phyloP scores from a whole-genome alignment of 1,139 yeast species.

The Geotrichum carabidarum region DNA sequence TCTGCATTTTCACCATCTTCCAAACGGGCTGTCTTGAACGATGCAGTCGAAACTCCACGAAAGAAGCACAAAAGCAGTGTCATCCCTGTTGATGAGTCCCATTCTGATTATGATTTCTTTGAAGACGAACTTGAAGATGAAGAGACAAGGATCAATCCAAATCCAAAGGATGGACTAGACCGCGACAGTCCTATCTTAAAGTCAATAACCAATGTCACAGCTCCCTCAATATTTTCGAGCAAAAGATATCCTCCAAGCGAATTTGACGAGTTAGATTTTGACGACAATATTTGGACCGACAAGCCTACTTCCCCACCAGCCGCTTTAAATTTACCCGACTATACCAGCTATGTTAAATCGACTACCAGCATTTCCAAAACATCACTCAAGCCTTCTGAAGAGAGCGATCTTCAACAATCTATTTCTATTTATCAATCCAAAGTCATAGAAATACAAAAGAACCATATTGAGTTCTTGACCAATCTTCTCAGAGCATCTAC shows the following conservation, averaged over 20 bases:
- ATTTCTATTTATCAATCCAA: constrained; percentile 8
- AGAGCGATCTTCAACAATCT: background rate
- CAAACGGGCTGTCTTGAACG: background rate
- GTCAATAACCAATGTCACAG: constrained; percentile 14
- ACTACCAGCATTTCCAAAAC: background rate
- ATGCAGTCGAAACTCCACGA: background rate
- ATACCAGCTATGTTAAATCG: too few species aligned
- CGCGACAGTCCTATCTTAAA: background rate
- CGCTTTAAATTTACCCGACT: background rate
- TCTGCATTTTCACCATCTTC: background rate
- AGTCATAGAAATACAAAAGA: constrained; percentile 13
- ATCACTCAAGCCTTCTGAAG: background rate
- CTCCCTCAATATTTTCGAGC: background rate
- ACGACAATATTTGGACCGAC: background rate
- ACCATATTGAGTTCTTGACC: constrained; percentile 5
- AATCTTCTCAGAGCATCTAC: background rate
- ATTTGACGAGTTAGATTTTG: constrained; percentile 2
- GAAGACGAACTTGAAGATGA: constrained; percentile 4
- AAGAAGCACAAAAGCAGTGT: background rate
- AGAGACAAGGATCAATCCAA: background rate
- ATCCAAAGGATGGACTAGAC: background rate
- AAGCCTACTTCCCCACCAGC: background rate
- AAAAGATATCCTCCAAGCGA: background rate
- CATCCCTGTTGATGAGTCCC: background rate
- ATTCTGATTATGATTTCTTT: constrained; percentile 2